phyloP scores from a whole-genome alignment of 2,329 filamentous ascomycete species.

The Simplicillium sp. region DNA sequence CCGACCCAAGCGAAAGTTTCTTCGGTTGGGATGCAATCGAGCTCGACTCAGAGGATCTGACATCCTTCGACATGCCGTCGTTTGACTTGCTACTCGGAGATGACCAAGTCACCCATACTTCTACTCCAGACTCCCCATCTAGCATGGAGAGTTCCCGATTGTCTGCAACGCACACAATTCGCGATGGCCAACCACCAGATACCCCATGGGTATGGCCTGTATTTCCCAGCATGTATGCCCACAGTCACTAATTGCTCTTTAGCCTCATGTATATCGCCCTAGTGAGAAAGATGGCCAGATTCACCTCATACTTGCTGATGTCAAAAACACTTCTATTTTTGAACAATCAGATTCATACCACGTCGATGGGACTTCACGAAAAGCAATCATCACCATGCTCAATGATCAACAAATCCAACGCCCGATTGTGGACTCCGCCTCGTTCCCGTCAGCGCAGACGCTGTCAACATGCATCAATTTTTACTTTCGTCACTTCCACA shows the following conservation, averaged over 20 bases:
- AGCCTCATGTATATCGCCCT: conserved; percentile 5
- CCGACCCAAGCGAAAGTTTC: conserved; percentile 4
- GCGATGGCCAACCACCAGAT: conserved; percentile 4
- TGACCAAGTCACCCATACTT: not conserved
- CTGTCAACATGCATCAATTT: conserved; percentile 4
- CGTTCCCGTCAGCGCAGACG: conserved; percentile 1
- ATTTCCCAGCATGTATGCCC: not conserved
- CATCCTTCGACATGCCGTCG: not conserved
- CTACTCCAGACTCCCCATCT: not conserved
- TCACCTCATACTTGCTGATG: not conserved
- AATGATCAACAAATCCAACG: conserved; percentile 2
- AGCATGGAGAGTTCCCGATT: not conserved
- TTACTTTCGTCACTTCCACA: conserved; percentile 5
- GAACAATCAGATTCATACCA: not conserved
- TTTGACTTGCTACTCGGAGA: conserved; percentile 1
- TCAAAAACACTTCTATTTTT: conserved; percentile 1
- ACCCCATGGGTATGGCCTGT: conserved; percentile 2
- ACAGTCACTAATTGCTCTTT: not conserved
- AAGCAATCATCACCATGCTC: conserved; percentile 3
- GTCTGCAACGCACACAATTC: conserved; percentile 1
- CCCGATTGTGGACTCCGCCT: conserved; percentile 1
- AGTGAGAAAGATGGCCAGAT: conserved; percentile 2
- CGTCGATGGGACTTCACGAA: not conserved
- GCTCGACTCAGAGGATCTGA: conserved; percentile 1
- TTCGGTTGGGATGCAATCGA: conserved; percentile 4